These are phyloP conservation scores for Boletus vinaceobasis DNA, from an alignment of 768 basidiomycete genomes.

Conservation along the genomic window DNA sequence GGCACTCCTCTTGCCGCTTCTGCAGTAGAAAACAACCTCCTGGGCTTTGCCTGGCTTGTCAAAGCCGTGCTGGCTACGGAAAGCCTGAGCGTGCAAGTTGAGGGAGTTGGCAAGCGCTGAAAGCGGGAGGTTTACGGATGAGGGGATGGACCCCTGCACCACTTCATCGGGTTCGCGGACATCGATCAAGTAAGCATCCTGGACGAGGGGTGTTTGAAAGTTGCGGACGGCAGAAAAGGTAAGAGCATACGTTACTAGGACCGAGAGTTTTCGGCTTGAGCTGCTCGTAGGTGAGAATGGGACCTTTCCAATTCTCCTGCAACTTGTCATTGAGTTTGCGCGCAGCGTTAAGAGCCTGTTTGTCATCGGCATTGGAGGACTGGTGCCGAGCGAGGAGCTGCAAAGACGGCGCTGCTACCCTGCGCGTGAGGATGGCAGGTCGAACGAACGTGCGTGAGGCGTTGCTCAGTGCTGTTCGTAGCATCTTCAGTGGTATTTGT, in stretches of 20 bases:
- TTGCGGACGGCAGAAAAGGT: neutral
- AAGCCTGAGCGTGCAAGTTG: slow-evolving; percentile 50
- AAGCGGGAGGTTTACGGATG: slow-evolving; percentile 85
- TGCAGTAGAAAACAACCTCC: slow-evolving; percentile 86
- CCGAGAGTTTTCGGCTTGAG: slow-evolving; percentile 75
- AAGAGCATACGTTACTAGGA: slow-evolving; percentile 56
- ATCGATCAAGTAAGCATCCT: slow-evolving; percentile 77
- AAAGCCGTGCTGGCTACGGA: slow-evolving; percentile 66
- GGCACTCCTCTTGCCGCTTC: slow-evolving; percentile 80
- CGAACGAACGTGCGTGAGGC: slow-evolving; percentile 12
- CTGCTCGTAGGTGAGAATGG: slow-evolving; percentile 71
- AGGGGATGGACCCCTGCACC: slow-evolving; percentile 88
- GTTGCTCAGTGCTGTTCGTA: slow-evolving; percentile 20
- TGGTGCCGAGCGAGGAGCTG: slow-evolving; percentile 30
- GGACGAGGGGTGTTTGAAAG: slow-evolving; percentile 12
- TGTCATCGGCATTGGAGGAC: slow-evolving; percentile 30
- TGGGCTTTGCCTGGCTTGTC: slow-evolving; percentile 68
- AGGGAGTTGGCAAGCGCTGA: slow-evolving; percentile 70
- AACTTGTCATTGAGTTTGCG: slow-evolving; percentile 33
- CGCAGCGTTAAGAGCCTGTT: slow-evolving; percentile 29
- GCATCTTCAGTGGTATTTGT: slow-evolving; percentile 13
- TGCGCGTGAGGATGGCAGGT: slow-evolving; percentile 5
- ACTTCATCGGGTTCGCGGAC: slow-evolving; percentile 95
- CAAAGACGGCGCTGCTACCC: slow-evolving; percentile 5
- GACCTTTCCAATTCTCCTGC: slow-evolving; percentile 75